Base-by-base conservation (phyloP, 2,329 filamentous ascomycete genomes). In the Elsinoe australis region DNA sequence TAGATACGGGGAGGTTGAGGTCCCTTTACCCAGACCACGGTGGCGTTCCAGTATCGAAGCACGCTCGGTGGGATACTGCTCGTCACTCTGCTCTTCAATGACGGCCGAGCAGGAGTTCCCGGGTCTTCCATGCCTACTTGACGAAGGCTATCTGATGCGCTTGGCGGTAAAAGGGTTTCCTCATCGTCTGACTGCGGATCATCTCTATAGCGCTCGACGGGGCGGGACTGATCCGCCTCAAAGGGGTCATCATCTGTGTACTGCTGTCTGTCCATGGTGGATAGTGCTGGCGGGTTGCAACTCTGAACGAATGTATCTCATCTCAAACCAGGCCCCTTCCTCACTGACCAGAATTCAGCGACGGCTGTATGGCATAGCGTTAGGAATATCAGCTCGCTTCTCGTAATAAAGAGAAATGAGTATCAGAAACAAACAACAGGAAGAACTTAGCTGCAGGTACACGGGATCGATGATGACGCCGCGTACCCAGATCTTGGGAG, bases 1-100 rank as follows among this genome's bases (percentile, higher is more conserved):
- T 68, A 75, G 28, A 66, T 67, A 22, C 71, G 61, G 12, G 71
- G 67, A 6, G 71, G 71, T 48, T 71, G 59, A 1, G 72, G 72
- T 0, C 72, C 72, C 53, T 70, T 67, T 9, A 69, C 64, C 72
- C 72, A 75, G 56, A 21, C 72, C 49, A 47, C 52, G 1, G 51
- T 48, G 9, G 47, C 34, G 3, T 29, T 47, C 21, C 44, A 52
- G 18, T 49, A 15, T 5, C 32, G 35, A 31, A 57, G 53, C 7
- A 63, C 19, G 1, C 50, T 51, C 3, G 51, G 52, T 2, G 63
- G 61, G 45, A 64, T 55, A 9, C 53, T 51, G 12, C 54, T 50
- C 44, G 49, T 47, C 2, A 61, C 39, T 14, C 54, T 49, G n/a
- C 58, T 52, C 38, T 48, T 53, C 60, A 55, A 60, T 35, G 56